Percentiles rank a stretch among this genome's conserved stretches.
phyloP scores from a whole-genome alignment of 2,329 filamentous ascomycete genomes.

The Pyricularia grisea region DNA sequence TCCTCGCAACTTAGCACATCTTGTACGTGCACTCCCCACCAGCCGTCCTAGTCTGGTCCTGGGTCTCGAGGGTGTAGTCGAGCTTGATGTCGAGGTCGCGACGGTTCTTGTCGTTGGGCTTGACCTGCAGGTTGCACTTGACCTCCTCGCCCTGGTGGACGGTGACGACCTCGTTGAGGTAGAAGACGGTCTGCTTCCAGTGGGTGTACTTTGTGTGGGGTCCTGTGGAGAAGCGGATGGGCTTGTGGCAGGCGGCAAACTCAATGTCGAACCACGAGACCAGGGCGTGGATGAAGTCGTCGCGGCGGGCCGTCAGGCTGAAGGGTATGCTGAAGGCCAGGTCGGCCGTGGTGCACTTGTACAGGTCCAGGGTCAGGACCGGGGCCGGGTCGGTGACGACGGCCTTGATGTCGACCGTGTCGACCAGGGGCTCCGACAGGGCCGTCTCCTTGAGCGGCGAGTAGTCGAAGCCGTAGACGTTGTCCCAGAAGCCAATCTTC shows the following conservation, averaged over 20 bases:
- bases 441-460: constrained; percentile 87
- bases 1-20: constrained; percentile 44
- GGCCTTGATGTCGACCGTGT: constrained; percentile 95
- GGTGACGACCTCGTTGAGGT: constrained; percentile 85
- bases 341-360: constrained; percentile 77
- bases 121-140: constrained; percentile 64
- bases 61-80: constrained; percentile 69
- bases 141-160: constrained; percentile 82
- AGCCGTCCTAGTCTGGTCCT: constrained; percentile 59
- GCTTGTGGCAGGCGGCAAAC: constrained; percentile 97
- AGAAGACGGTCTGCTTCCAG: constrained; percentile 99
- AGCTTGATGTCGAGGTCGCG: constrained; percentile 90
- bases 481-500: constrained; percentile 99
- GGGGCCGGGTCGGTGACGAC: constrained; percentile 85
- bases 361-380: constrained; percentile 84
- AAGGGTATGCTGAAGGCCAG: constrained; percentile 78
- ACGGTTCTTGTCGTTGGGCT: constrained; percentile 88
- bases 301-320: constrained; percentile 65
- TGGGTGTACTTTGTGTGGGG: constrained; percentile 99
- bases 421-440: constrained; percentile 90
- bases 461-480: constrained; percentile 98
- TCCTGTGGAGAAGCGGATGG: constrained; percentile 90
- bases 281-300: constrained; percentile 92
- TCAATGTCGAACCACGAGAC: constrained; percentile 99
- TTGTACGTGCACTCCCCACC: constrained; percentile 72